phyloP scores from a whole-genome alignment of 2,329 filamentous ascomycete species.

The Amauroascus verrucosus region DNA sequence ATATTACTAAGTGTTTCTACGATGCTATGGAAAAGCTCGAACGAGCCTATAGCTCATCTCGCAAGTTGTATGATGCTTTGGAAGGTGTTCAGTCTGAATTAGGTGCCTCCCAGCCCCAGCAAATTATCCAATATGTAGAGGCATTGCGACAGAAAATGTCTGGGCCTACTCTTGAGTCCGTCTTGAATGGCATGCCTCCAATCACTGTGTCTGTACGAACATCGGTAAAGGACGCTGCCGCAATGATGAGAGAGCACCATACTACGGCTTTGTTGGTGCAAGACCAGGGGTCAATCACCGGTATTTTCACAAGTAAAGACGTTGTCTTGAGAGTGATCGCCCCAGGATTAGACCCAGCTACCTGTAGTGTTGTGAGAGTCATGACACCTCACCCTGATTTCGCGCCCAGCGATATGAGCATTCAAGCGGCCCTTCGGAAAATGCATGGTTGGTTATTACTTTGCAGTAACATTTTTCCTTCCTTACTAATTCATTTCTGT shows the following conservation, averaged over 20 bases:
- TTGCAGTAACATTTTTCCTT: neutral
- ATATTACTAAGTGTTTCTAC: slow-evolving; percentile 99
- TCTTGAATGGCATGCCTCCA: slow-evolving; percentile 81
- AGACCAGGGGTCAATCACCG: slow-evolving; percentile 92
- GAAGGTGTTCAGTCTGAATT: slow-evolving; percentile 97
- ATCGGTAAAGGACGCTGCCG: slow-evolving; percentile 88
- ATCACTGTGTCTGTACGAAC: slow-evolving; percentile 93
- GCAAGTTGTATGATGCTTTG: slow-evolving; percentile 92
- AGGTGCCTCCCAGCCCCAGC: slow-evolving; percentile 88
- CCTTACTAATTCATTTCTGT: slow-evolving; percentile 16
- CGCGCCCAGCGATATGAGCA: slow-evolving; percentile 97
- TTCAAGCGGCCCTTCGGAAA: slow-evolving; percentile 93
- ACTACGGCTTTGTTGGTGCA: slow-evolving; percentile 94
- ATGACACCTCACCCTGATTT: slow-evolving; percentile 99
- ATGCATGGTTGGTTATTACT: slow-evolving; percentile 65
- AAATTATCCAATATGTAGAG: slow-evolving; percentile 98
- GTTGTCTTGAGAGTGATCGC: slow-evolving; percentile 96
- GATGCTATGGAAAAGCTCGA: slow-evolving; percentile 99
- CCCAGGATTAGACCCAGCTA: slow-evolving; percentile 83
- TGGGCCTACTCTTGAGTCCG: slow-evolving; percentile 87
- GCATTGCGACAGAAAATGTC: slow-evolving; percentile 95
- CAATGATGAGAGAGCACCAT: slow-evolving; percentile 97
- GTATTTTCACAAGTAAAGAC: slow-evolving; percentile 99
- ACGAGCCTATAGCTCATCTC: slow-evolving; percentile 93
- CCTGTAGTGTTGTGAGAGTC: slow-evolving; percentile 93